Evolutionary conservation across 2,329 filamentous ascomycete genomes (phyloP).

Genomic region (Elsinoe arachidis): DNA sequence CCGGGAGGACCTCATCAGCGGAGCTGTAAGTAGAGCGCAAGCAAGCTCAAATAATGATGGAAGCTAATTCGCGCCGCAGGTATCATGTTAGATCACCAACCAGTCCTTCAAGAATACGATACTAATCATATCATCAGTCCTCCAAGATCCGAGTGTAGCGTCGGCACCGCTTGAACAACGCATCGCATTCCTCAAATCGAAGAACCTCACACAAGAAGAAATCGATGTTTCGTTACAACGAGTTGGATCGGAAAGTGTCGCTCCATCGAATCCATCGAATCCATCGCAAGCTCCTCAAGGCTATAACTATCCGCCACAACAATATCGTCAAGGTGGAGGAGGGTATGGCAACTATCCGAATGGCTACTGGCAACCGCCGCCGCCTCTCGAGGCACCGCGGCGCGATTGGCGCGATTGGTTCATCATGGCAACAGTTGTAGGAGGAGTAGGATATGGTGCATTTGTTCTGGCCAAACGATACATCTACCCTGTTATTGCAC

Average conservation of each 20-base stretch:
- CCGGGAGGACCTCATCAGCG: conserved; percentile 84
- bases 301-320: conserved; percentile 26
- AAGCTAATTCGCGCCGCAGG: conserved; percentile 30
- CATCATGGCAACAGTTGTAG: conserved; percentile 95
- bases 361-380: conserved; percentile 46
- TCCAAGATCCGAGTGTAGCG: conserved; percentile 88
- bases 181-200: conserved; percentile 86
- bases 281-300: conserved; percentile 40
- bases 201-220: conserved; percentile 95
- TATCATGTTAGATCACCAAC: conserved; percentile 41
- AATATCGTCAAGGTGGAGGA: conserved; percentile 38
- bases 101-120: not conserved
- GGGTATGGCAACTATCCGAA: conserved; percentile 44
- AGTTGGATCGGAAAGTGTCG: conserved; percentile 49
- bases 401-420: conserved; percentile 99
- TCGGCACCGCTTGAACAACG: conserved; percentile 86
- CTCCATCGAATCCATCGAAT: conserved; percentile 28
- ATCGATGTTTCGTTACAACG: conserved; percentile 76
- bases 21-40: conserved; percentile 47
- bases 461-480: conserved; percentile 91
- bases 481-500: conserved; percentile 79
- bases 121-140: conserved; percentile 47
- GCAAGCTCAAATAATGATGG: not conserved
- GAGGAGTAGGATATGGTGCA: conserved; percentile 79
- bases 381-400: conserved; percentile 55